Conservation (phyloP, 2,329 filamentous ascomycete genomes). For the Eurotiales sp. region DNA sequence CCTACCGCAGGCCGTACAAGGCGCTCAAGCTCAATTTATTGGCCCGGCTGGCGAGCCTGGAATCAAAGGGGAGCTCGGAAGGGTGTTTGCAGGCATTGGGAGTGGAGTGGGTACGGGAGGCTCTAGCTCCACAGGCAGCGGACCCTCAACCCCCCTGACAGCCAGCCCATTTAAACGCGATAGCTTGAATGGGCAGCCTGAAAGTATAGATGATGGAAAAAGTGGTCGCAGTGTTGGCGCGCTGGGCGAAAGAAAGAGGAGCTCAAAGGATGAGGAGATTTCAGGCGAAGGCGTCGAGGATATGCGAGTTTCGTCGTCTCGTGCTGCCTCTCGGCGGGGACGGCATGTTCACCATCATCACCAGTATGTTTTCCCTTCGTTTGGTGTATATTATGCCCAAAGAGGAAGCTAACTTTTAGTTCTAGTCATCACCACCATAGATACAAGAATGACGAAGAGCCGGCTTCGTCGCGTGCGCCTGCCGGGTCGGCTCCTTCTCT, state of each 20-base stretch:
- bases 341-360: conserved; percentile 54
- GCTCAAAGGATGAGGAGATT: conserved; percentile 71
- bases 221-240: conserved; percentile 42
- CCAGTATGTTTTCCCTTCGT: conserved; percentile 48
- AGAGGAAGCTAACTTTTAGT: conserved; percentile 12
- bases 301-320: conserved; percentile 50
- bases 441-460: conserved; percentile 51
- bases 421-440: conserved; percentile 54
- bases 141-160: conserved; percentile 52
- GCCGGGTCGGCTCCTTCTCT: conserved; percentile 22
- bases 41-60: conserved; percentile 78
- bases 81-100: conserved; percentile 92
- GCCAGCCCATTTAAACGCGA: conserved; percentile 51
- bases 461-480: conserved; percentile 21
- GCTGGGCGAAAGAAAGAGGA: conserved; percentile 59
- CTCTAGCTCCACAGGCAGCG: conserved; percentile 47
- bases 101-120: conserved; percentile 59
- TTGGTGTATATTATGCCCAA: not conserved
- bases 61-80: conserved; percentile 91
- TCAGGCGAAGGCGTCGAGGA: conserved; percentile 66
- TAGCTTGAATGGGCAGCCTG: conserved; percentile 44
- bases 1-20: conserved; percentile 88
- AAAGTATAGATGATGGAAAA: conserved; percentile 37
- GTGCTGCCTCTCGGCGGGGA: conserved; percentile 64
- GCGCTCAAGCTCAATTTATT: conserved; percentile 75